Evolutionary conservation across 202 grass and related monocot genomes (phyloP).

Genomic region (Setaria italica): DNA sequence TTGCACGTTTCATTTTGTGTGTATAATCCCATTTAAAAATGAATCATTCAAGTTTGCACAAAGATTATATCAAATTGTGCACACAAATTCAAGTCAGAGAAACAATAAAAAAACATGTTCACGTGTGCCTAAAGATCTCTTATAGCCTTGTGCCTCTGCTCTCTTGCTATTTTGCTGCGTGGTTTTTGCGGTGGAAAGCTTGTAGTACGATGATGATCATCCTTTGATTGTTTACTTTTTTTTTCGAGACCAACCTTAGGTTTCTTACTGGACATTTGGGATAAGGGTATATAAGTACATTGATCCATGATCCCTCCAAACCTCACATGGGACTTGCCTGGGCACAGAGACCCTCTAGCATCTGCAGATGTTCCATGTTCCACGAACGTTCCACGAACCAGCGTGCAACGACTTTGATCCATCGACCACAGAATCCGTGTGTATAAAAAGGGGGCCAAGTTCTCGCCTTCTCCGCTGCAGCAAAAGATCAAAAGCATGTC

Average conservation of each 20-base stretch:
- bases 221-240: no score
- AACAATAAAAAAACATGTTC: no score
- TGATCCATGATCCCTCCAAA: background rate
- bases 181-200: no score
- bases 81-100: background rate
- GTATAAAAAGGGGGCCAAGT: conserved; percentile 2
- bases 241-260: no score
- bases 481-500: background rate
- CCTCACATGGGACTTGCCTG: background rate
- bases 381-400: background rate
- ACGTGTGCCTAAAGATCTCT: no score
- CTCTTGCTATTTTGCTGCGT: no score
- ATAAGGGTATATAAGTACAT: background rate
- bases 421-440: background rate
- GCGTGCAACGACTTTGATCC: conserved; percentile 12
- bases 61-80: background rate
- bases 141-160: no score
- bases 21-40: no score
- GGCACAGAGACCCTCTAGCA: no score
- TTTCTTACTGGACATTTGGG: background rate
- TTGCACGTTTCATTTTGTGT: background rate
- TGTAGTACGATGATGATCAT: no score
- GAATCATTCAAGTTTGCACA: background rate
- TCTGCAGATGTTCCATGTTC: background rate
- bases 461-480: background rate